Percentiles rank a stretch among this genome's conserved stretches.
Conservation (phyloP, 2,329 filamentous ascomycete genomes). For the Verticillium klebahnii region DNA sequence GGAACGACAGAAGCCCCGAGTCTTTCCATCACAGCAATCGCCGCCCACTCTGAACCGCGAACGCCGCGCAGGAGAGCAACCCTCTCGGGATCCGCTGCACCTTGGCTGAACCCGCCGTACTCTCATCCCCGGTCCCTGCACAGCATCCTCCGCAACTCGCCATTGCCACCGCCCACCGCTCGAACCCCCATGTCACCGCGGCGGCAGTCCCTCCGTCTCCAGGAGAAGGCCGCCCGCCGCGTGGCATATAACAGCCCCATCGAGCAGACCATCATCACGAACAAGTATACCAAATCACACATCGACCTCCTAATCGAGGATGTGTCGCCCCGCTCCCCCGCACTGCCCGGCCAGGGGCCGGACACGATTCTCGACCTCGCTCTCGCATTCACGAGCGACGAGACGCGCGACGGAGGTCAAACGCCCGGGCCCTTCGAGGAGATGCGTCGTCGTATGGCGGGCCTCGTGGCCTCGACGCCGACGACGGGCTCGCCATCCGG, state of each 20-base stretch:
- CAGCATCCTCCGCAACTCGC: slow-evolving; percentile 64
- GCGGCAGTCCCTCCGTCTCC: slow-evolving; percentile 48
- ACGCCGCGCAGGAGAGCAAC: slow-evolving; percentile 32
- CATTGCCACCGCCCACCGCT: slow-evolving; percentile 48
- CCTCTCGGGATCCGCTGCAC: slow-evolving; percentile 19
- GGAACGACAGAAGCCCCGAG: slow-evolving; percentile 26
- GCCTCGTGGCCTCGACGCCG: slow-evolving; percentile 36
- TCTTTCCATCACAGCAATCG: slow-evolving; percentile 4
- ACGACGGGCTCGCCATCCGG: slow-evolving; percentile 35
- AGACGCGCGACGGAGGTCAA: slow-evolving; percentile 55
- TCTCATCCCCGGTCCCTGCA: slow-evolving; percentile 53
- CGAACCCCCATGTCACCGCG: slow-evolving; percentile 47
- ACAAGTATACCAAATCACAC: slow-evolving; percentile 58
- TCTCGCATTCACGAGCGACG: slow-evolving; percentile 47
- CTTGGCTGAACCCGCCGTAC: slow-evolving; percentile 43
- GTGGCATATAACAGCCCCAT: slow-evolving; percentile 61
- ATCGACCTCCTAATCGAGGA: slow-evolving; percentile 59
- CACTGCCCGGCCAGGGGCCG: slow-evolving; percentile 23
- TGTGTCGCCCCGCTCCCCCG: slow-evolving; percentile 41
- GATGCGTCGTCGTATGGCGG: slow-evolving; percentile 53
- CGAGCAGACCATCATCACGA: slow-evolving; percentile 59
- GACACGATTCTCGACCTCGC: slow-evolving; percentile 43
- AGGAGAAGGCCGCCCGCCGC: slow-evolving; percentile 48
- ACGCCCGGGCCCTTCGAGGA: slow-evolving; percentile 62
- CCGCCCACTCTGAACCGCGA: slow-evolving; percentile 18